Base-by-base conservation (phyloP, 2,329 filamentous ascomycete genomes). In the Paecilomyces niveus region DNA sequence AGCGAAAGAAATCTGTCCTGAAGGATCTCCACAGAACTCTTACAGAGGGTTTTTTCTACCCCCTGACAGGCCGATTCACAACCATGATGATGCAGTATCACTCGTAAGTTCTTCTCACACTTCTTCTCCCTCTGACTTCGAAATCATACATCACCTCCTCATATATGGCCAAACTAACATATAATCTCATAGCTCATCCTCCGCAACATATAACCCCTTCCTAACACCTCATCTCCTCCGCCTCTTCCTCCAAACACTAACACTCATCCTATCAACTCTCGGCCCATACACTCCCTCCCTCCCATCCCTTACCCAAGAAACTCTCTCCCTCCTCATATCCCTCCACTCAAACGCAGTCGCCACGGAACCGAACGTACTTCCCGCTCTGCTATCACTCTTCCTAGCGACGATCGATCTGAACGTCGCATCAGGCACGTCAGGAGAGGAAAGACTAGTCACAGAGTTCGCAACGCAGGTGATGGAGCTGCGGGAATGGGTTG, bases 401-500 rank as follows among this genome's bases (percentile, higher is more conserved):
- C 79, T 96, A 54, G 89, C 90, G 6, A 71, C 96, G 56, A 74
- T 99, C 13, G 91, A 97, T 67, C 81, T 96, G 39, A 96, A 96
- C 60, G 76, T 76, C 31, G 75, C 71, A 18, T 74, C 72, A 4
- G 77, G 76, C 4, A 69, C 69, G 21, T 72, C 70, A 4, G 86
- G 83, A 33, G 83, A 85, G 54, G 85, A 91, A 64, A 80, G 85
- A 1, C 72, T 99, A 2, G 93, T 90, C 54, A 85, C 86, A 59
- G 84, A 87, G 58, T 85, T 91, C 65, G 87, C 89, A 0, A 84
- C 85, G 58, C 86, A 93, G 71, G 77, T 97, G 22, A 81, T 96
- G 55, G 93, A 97, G 80, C 89, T 90, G 60, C 85, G 90, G 66
- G 89, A 91, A 68, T 99, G 94, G 94, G 89, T 90, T 1, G 82